phyloP scores from a whole-genome alignment of 305 asterid genomes.

The Solanum chacoense region DNA sequence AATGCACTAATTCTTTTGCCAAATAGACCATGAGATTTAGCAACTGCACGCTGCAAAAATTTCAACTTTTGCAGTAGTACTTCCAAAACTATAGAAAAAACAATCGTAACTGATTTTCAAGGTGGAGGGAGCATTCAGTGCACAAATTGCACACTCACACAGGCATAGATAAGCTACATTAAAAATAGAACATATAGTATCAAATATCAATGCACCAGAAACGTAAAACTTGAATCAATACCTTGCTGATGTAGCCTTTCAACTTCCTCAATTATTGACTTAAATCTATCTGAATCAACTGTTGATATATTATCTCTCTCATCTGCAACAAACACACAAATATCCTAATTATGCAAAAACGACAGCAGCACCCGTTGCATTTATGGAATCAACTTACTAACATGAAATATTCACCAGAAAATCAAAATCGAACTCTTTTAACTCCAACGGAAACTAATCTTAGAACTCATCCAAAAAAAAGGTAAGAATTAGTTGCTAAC shows the following conservation, averaged over 20 bases:
- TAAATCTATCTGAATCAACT: conserved; percentile 55
- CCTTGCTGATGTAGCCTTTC: conserved; percentile 78
- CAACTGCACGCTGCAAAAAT: not conserved
- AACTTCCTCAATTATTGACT: conserved; percentile 59
- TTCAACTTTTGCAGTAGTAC: not conserved
- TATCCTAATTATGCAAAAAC: not conserved
- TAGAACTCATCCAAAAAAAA: not conserved
- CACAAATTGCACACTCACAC: not conserved
- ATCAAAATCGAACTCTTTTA: not conserved
- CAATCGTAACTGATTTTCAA: not conserved
- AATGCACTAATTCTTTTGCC: not conserved
- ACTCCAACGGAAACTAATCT: not conserved
- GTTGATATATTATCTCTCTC: conserved; percentile 62
- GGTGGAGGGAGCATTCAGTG: not conserved
- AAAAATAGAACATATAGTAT: not conserved
- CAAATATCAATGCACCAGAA: not conserved
- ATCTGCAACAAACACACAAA: conserved; percentile 37
- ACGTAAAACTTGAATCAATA: conserved; percentile 15
- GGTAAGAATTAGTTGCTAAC: not conserved
- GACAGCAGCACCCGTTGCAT: not conserved
- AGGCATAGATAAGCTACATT: not conserved
- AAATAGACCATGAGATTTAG: not conserved
- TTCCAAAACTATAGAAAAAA: not conserved
- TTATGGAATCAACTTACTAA: not conserved
- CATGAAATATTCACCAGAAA: not conserved